phyloP scores from a whole-genome alignment of 805 yeast genomes.

The Myxozyma geophila region DNA sequence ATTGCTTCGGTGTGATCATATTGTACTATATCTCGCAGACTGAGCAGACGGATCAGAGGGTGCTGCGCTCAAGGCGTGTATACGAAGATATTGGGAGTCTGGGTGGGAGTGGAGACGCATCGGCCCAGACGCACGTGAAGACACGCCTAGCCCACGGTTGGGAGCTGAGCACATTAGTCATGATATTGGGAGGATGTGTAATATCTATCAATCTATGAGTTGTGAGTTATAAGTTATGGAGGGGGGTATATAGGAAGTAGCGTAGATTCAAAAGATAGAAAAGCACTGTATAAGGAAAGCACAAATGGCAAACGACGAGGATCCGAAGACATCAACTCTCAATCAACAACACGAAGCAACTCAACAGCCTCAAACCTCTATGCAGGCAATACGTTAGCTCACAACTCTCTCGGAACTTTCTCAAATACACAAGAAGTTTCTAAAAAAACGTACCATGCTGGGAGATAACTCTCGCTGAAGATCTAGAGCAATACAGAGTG shows the following conservation, averaged over 20 bases:
- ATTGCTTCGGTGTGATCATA: constrained; percentile 1
- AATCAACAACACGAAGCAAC: not conserved
- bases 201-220: too few species aligned
- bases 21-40: not conserved
- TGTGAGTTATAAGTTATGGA: too few species aligned
- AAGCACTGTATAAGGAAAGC: not conserved
- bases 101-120: too few species aligned
- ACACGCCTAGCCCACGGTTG: too few species aligned
- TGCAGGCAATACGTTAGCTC: not conserved
- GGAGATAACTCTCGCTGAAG: constrained; percentile 7
- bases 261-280: too few species aligned
- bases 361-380: constrained; percentile 1
- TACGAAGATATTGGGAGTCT: too few species aligned
- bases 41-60: not conserved
- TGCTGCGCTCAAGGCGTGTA: too few species aligned
- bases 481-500: not conserved
- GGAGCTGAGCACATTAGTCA: too few species aligned
- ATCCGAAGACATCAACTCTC: not conserved
- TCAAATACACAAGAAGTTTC: not conserved
- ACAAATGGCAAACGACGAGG: not conserved
- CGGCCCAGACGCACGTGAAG: too few species aligned
- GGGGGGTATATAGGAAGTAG: too few species aligned
- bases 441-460: not conserved
- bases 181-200: too few species aligned
- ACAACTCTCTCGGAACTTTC: not conserved